phyloP scores from a whole-genome alignment of 2,329 filamentous ascomycete genomes.

The Arthrinium phaeospermum region DNA sequence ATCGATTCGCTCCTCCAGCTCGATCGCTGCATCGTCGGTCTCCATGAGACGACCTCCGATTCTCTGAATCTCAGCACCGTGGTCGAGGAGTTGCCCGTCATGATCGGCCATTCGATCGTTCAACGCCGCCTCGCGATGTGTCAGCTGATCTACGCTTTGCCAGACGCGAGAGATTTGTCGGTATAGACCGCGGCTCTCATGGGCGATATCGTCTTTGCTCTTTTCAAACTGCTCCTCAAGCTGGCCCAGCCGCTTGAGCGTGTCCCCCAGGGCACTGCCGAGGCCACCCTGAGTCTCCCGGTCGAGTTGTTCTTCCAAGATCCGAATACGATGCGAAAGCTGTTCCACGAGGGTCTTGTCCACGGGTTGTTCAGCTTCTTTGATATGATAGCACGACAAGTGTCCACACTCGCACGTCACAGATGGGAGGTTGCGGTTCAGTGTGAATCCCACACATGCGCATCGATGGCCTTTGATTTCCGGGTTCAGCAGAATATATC shows the following conservation, averaged over 20 bases:
- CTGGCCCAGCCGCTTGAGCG: slow-evolving; percentile 53
- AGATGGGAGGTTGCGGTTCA: slow-evolving; percentile 58
- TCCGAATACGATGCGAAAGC: slow-evolving; percentile 51
- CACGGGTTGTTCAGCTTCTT: slow-evolving; percentile 49
- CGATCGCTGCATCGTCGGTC: slow-evolving; percentile 55
- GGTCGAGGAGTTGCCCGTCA: slow-evolving; percentile 46
- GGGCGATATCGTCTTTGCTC: slow-evolving; percentile 54
- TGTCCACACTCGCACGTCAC: slow-evolving; percentile 65
- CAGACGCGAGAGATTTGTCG: slow-evolving; percentile 60
- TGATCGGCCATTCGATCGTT: slow-evolving; percentile 47
- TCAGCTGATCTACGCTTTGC: slow-evolving; percentile 55
- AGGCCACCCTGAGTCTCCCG: slow-evolving; percentile 44
- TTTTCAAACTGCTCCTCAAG: slow-evolving; percentile 62
- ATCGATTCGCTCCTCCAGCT: slow-evolving; percentile 61
- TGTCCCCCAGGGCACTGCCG: slow-evolving; percentile 35
- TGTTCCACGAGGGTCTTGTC: slow-evolving; percentile 55
- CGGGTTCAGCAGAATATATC: slow-evolving; percentile 62
- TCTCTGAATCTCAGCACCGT: slow-evolving; percentile 50
- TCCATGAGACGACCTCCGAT: slow-evolving; percentile 56
- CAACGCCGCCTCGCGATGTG: slow-evolving; percentile 43
- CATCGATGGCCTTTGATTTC: slow-evolving; percentile 64
- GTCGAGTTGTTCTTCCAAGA: slow-evolving; percentile 51
- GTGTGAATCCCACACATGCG: slow-evolving; percentile 62
- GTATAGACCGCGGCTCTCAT: slow-evolving; percentile 61
- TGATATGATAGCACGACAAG: slow-evolving; percentile 63